Base-by-base conservation (phyloP, 2,329 filamentous ascomycete species). In the Zasmidium citrigriseum region DNA sequence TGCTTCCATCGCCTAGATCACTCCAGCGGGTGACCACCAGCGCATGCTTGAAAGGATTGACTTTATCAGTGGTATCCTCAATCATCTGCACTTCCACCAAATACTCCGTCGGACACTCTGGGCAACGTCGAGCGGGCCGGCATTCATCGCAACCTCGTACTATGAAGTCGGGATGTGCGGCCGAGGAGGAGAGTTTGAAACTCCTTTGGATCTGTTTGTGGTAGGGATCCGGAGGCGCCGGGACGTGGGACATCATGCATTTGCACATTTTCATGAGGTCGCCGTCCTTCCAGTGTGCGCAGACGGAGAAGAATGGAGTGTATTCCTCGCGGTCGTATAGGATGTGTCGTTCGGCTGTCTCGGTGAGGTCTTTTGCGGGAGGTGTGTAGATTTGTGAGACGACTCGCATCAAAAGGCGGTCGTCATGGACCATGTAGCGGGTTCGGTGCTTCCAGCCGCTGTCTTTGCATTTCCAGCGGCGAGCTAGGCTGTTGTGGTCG, bases 41-140 rank as follows among this genome's bases (percentile, higher is more conserved):
- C 1, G 82, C 80, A 57, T 87, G 83, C 64, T 82, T 85, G 71
- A 88, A 88, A 2, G 75, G 71, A 11, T 75, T 66, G 38, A 72
- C 61, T 5, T 75, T 69, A 64, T 82, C 75, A 24, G 68, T 66
- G 22, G 59, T 53, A 61, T 87, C 84, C 69, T 88, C 85, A 1
- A 80, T 75, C 58, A 87, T 74, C 60, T 83, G 84, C 5, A 87
- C 69, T 68, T 87, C 84, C 49, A 86, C 76, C 11, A 87, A 72
- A 60, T 87, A 87, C 66, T 88, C 85, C 0, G 83, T 83, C 1
- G 85, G 83, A 68, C 85, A 88, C 54, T 83, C 79, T 0, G 84
- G 83, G 69, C 85, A 88, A 27, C 85, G 75, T 3, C 85, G 77
- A 76, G 86, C 85, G 2, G 84, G 84, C 7, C 80, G 75, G 67